Base-by-base conservation (phyloP, 805 yeast genomes). In the Yarrowia sp. region DNA sequence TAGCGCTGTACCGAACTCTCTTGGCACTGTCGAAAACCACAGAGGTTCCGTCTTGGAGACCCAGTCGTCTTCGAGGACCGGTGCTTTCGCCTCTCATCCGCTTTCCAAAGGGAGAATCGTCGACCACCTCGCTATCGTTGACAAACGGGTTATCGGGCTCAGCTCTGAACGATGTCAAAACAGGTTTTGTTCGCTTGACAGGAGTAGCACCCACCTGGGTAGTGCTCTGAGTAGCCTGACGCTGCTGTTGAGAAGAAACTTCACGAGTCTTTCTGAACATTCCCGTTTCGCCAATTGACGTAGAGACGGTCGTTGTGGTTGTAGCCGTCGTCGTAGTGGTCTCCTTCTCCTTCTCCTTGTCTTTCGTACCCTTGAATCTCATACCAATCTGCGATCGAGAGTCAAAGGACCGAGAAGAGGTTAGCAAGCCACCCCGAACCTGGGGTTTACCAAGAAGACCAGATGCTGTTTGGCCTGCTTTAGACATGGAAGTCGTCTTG, bases 31-130 rank as follows among this genome's bases (percentile, higher is more conserved):
- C 44, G 8, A 39, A 39, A 21, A 39, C 29, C 8, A 39, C 44
- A 39, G 18, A 14, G 9, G 44, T 22, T 6, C 44, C 44, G n/a
- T 25, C 47, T 2, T 24, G 25, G 1, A 44, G 4, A 3, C 51
- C 51, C 12, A 44, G 13, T 3, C 35, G 7, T 2, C 51, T 18
- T 4, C 35, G 14, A 6, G 25, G 32, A 35, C 38, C 24, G 4
- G 38, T 35, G 8, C 42, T 35, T 18, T 32, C 58, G 2, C 58
- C 58, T 35, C 58, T n/a, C 58, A 51, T 51, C 6, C 58, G 41
- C 16, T 51, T 51, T 5, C 42, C 58, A 24, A 51, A 51, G 2
- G 58, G 58, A 4, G 58, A 51, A 16, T 51, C 58, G 42, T 51
- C 58, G 16, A 33, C 10, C 13, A 33, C 42, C 18, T 51, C n/a